Evolutionary conservation across 208 protist genomes (phyloP).

Genomic region (Acanthamoeba quina): DNA sequence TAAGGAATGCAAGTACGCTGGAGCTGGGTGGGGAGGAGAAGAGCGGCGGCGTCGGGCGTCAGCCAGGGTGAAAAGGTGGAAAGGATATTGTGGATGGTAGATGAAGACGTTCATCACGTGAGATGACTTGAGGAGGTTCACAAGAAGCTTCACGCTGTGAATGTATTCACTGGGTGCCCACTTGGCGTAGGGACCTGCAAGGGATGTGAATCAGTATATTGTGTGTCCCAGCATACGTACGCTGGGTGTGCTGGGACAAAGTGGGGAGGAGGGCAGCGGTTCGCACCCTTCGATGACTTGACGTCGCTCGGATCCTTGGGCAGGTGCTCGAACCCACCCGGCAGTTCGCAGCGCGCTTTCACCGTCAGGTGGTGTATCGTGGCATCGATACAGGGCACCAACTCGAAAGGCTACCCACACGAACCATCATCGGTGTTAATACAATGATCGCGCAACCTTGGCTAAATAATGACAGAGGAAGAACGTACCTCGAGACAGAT

Average conservation of each 20-base stretch:
- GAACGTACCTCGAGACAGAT: background rate
- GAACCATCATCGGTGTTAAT: background rate
- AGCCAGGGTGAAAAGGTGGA: background rate
- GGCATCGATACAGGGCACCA: constrained; percentile 1
- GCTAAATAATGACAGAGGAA: background rate
- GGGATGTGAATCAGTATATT: background rate
- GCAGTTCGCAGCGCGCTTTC: constrained; percentile 33
- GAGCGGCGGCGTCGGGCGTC: background rate
- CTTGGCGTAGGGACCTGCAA: constrained; percentile 9
- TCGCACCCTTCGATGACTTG: constrained; percentile 21
- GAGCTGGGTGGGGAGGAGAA: background rate
- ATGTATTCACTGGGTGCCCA: background rate
- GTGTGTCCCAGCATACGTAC: no score
- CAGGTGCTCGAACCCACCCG: constrained; percentile 5
- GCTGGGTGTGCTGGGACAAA: background rate
- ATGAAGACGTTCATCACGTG: constrained; percentile 55
- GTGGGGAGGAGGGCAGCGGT: background rate
- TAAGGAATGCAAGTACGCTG: background rate
- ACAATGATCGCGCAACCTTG: background rate
- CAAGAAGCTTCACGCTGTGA: background rate
- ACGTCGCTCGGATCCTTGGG: background rate
- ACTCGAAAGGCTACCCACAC: background rate
- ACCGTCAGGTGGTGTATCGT: constrained; percentile 6
- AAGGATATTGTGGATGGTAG: constrained; percentile 52
- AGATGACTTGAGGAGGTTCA: constrained; percentile 35